A percentile compares a stretch with the other conserved stretches of the same genome.
These are phyloP conservation scores for Nitzschia inconspicua DNA, from an alignment of 108 stramenopile species.

Conservation along the genomic window DNA sequence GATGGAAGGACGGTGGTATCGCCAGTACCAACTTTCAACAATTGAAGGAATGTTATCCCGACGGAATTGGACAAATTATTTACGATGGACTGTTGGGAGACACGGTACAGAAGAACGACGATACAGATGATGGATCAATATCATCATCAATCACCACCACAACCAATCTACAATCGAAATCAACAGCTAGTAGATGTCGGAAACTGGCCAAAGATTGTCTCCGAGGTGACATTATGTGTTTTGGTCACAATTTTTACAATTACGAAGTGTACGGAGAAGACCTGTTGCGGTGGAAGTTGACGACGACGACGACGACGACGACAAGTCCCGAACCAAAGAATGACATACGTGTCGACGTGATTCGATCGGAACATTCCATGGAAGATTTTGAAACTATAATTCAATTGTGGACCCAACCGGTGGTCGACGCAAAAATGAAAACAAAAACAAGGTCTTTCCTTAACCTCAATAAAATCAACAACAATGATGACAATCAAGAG, in stretches of 20 bases:
- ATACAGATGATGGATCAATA: neutral
- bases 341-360: neutral
- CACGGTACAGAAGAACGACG: too few relatives aligned
- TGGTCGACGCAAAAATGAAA: too few relatives aligned
- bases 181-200: neutral
- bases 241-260: conserved; percentile 7
- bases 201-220: conserved; percentile 1
- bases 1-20: neutral
- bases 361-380: conserved; percentile 7
- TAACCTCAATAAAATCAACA: neutral
- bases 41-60: conserved; percentile 1
- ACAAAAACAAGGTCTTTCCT: too few relatives aligned
- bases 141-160: neutral
- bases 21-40: neutral
- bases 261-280: conserved; percentile 8
- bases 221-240: conserved; percentile 4
- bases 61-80: neutral
- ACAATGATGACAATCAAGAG: neutral
- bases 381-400: neutral
- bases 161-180: too few relatives aligned
- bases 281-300: neutral
- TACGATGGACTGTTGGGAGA: too few relatives aligned
- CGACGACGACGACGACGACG: neutral
- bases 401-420: conserved; percentile 1
- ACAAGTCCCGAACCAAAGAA: neutral